Base-by-base conservation (phyloP, 2,329 filamentous ascomycete species). In the Fusarium coffeatum region DNA sequence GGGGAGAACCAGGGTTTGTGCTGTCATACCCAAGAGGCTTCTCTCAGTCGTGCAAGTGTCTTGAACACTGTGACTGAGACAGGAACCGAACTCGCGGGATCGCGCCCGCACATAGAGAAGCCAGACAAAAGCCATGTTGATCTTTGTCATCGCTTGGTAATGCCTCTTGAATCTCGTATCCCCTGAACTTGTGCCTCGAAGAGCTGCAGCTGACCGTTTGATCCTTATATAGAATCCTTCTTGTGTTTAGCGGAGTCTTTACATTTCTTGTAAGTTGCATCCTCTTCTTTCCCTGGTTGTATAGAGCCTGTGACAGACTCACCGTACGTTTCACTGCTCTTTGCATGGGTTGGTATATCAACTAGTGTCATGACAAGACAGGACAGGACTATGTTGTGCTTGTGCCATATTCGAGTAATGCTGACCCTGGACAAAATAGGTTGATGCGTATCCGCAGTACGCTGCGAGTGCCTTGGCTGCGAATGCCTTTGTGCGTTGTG, bases 231-330 rank as follows among this genome's bases (percentile, higher is more conserved):
- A 93, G 92, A 55, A 90, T 88, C 56, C 87, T 97, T 64, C 87
- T 97, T 61, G 89, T 92, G 30, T 98, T 93, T 80, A 90, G 89
- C 59, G 93, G 93, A 55, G 89, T 97, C 71, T 97, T 97, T 79
- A 97, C 93, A 15, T 97, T 97, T 81, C 83, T 97, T 69, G 93
- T 95, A 79, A 81, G 84, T 83, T 46, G n/a, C 25, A 23, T 22
- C 5, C 10, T 49, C 28, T 37, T 8, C 23, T 28, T 37, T 42
- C n/a, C 7, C 30, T 27, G 30, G 20, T 64, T 37, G 50, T 56
- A 62, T 56, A 63, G 22, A 69, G 47, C 30, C n/a, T 43, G 32
- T 59, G 60, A 59, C 58, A 59, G 48, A 45, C 46, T 51, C 60
- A 70, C 61, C 47, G 56, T 48, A 60, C 42, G 68, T 57, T 54